Evolutionary conservation across 805 yeast species (phyloP).

Genomic region (Citeromyces matritensis): DNA sequence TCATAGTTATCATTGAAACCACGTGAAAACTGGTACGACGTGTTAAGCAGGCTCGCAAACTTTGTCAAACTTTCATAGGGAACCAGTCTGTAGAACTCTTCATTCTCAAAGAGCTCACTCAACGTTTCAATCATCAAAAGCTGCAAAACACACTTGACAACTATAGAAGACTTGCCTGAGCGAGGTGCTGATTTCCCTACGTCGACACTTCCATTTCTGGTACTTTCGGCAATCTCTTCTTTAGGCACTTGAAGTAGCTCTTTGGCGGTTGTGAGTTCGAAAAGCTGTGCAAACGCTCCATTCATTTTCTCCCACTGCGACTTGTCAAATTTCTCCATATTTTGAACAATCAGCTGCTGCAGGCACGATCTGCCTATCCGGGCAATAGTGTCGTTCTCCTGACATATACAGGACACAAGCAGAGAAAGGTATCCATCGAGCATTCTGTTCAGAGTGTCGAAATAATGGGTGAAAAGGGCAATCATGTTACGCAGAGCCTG

Average conservation of each 20-base stretch:
- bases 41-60: conserved; percentile 43
- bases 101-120: conserved; percentile 63
- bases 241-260: conserved; percentile 33
- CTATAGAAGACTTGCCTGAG: conserved; percentile 53
- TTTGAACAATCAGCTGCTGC: conserved; percentile 64
- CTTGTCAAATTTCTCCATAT: conserved; percentile 43
- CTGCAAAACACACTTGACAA: conserved; percentile 85
- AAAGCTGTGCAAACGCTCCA: conserved; percentile 49
- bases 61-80: conserved; percentile 52
- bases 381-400: conserved; percentile 93
- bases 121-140: conserved; percentile 76
- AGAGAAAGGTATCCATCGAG: conserved; percentile 68
- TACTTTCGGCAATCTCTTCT: conserved; percentile 4
- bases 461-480: conserved; percentile 69
- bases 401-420: conserved; percentile 80
- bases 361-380: conserved; percentile 87
- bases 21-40: conserved; percentile 71
- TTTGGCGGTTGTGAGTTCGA: conserved; percentile 71
- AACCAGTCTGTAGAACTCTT: conserved; percentile 48
- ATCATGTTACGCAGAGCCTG: conserved; percentile 89
- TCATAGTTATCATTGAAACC: conserved; percentile 82
- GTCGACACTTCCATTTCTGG: not conserved
- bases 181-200: too few species aligned
- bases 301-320: conserved; percentile 68
- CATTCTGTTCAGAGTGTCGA: conserved; percentile 58